Percentiles rank a stretch among this genome's conserved stretches.
Evolutionary conservation across 75 land plant genomes (phyloP).

Genomic region (Pinus tabuliformis): DNA sequence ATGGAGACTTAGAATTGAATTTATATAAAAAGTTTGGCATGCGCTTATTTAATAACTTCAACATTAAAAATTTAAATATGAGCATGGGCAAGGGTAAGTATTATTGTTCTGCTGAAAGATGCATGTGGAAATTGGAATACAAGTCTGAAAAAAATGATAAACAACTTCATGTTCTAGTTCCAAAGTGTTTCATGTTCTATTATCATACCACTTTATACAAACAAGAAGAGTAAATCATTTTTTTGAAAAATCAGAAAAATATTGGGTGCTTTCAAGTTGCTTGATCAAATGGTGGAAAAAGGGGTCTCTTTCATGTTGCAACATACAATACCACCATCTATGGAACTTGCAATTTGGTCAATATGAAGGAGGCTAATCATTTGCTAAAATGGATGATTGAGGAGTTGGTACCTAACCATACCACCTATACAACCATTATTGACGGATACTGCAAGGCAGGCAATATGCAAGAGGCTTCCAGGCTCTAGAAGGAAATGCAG

Average conservation of each 20-base stretch:
- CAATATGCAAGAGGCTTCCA: slow-evolving; percentile 10
- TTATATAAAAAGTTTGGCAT: background rate
- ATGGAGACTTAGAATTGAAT: background rate
- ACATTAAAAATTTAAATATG: too few species aligned
- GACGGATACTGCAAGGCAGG: slow-evolving; percentile 14
- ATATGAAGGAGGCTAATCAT: slow-evolving; percentile 31
- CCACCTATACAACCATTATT: slow-evolving; percentile 11
- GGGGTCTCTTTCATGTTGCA: slow-evolving; percentile 20
- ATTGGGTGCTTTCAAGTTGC: slow-evolving; percentile 23
- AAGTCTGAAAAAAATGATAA: background rate
- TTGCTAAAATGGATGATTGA: slow-evolving; percentile 22
- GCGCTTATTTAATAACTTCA: too few species aligned
- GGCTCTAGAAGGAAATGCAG: slow-evolving; percentile 21
- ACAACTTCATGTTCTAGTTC: background rate
- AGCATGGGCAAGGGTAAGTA: too few species aligned
- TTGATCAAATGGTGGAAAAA: slow-evolving; percentile 28
- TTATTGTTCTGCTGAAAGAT: too few species aligned
- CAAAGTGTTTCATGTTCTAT: background rate
- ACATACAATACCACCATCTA: slow-evolving; percentile 42
- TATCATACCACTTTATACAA: background rate
- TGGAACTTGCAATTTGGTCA: slow-evolving; percentile 38
- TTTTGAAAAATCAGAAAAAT: background rate
- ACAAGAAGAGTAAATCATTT: too few species aligned
- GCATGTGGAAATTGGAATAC: background rate
- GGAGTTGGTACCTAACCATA: slow-evolving; percentile 4